A percentile compares a stretch with the other conserved stretches of the same genome.
These are phyloP conservation scores for Mucor lusitanicus DNA, from an alignment of 371 early-diverging fungal genomes.

Conservation along the genomic window DNA sequence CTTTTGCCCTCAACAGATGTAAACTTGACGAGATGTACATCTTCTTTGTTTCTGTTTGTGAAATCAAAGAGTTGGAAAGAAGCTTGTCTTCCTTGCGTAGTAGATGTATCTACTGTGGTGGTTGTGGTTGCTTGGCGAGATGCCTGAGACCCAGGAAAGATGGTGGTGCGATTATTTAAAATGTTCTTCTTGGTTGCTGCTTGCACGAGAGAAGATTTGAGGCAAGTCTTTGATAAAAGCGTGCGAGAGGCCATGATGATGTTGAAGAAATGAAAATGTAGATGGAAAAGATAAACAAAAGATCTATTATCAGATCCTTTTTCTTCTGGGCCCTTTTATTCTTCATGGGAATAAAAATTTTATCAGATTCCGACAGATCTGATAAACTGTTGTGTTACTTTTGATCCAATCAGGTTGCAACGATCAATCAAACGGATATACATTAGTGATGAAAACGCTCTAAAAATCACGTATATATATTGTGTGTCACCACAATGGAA, in stretches of 20 bases:
- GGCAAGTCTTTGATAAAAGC: conserved; percentile 14
- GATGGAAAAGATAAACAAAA: background rate
- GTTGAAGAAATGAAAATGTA: background rate
- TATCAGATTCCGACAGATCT: conserved; percentile 18
- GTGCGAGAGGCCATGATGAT: conserved; percentile 16
- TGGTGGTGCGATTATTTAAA: conserved; percentile 14
- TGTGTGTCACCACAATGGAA: no score
- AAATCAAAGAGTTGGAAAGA: background rate
- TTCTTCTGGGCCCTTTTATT: background rate
- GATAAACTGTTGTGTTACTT: conserved; percentile 6
- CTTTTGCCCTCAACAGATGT: conserved; percentile 74
- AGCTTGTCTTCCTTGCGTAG: background rate
- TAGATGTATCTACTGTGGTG: background rate
- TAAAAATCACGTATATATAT: no score
- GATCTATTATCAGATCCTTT: conserved; percentile 4
- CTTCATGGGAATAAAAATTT: conserved; percentile 2
- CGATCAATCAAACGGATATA: background rate
- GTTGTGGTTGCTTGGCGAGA: conserved; percentile 22
- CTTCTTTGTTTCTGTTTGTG: background rate
- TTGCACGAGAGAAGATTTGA: conserved; percentile 7
- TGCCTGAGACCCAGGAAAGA: conserved; percentile 17
- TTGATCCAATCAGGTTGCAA: background rate
- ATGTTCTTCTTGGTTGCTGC: conserved; percentile 8
- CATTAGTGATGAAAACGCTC: no score
- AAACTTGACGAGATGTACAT: conserved; percentile 21